Evolutionary conservation across 1,139 yeast species (phyloP).

Genomic region (Suhomyces panamericanus): DNA sequence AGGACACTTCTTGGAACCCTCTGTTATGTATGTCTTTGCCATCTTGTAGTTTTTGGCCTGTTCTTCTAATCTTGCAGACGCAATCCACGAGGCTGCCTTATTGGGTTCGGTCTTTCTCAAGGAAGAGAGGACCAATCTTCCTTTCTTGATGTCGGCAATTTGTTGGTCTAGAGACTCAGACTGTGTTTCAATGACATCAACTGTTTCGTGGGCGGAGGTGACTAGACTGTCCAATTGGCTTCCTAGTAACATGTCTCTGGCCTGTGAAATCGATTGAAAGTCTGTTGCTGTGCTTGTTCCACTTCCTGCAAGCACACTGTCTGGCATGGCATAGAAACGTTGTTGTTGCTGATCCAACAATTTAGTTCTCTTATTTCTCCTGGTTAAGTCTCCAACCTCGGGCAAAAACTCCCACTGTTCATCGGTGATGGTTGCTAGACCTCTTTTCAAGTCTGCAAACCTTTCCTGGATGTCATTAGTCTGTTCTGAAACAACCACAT

Average conservation of each 20-base stretch:
- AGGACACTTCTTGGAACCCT: slow-evolving; percentile 75
- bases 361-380: slow-evolving; percentile 71
- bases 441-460: slow-evolving; percentile 58
- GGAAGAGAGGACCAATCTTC: slow-evolving; percentile 63
- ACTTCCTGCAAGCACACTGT: slow-evolving; percentile 50
- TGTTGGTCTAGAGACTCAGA: slow-evolving; percentile 6
- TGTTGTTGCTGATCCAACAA: slow-evolving; percentile 62
- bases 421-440: slow-evolving; percentile 55
- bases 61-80: slow-evolving; percentile 79
- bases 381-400: slow-evolving; percentile 85
- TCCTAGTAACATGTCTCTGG: slow-evolving; percentile 53
- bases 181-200: slow-evolving; percentile 4
- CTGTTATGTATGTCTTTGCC: slow-evolving; percentile 63
- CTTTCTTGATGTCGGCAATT: slow-evolving; percentile 56
- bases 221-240: slow-evolving; percentile 42
- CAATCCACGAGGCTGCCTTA: slow-evolving; percentile 83
- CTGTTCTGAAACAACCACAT: slow-evolving; percentile 9
- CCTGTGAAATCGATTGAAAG: slow-evolving; percentile 50
- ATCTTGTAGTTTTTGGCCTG: slow-evolving; percentile 53
- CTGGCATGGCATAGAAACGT: slow-evolving; percentile 84
- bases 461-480: slow-evolving; percentile 23
- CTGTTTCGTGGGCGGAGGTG: not conserved
- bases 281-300: slow-evolving; percentile 31
- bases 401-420: slow-evolving; percentile 85
- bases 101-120: slow-evolving; percentile 72